These are phyloP conservation scores for Streptanthus diversifolius DNA, from an alignment of 345 rosid genomes.

Conservation along the genomic window DNA sequence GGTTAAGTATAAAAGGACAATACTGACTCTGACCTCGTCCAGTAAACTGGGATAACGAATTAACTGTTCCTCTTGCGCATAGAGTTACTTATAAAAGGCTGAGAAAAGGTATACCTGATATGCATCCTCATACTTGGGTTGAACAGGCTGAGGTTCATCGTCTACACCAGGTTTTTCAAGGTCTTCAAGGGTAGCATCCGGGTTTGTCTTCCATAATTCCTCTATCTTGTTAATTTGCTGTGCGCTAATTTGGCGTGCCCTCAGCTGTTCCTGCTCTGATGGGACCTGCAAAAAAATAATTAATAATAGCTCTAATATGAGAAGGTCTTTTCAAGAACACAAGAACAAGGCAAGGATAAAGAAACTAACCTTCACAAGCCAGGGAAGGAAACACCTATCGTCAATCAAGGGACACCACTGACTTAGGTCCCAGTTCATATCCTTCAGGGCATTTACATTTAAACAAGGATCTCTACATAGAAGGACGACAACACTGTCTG, in stretches of 20 bases:
- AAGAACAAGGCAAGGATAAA: background rate
- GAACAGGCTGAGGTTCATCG: conserved; percentile 98
- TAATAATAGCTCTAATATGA: background rate
- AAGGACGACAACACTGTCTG: conserved; percentile 98
- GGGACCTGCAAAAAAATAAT: conserved; percentile 60
- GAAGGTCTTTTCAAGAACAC: background rate
- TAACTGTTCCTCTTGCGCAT: background rate
- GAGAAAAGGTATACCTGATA: conserved; percentile 63
- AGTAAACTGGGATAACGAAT: background rate
- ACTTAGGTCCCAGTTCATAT: conserved; percentile 99
- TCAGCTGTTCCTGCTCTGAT: conserved; percentile 96
- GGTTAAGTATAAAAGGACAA: background rate
- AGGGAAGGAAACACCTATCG: conserved; percentile 95
- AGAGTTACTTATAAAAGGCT: background rate
- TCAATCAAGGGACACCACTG: conserved; percentile 99
- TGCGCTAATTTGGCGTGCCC: conserved; percentile 98
- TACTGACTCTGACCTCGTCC: conserved; percentile 4
- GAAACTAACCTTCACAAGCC: conserved; percentile 93
- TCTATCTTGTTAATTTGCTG: conserved; percentile 99
- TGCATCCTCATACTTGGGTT: conserved; percentile 94
- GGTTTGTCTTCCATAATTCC: conserved; percentile 98
- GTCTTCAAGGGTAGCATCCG: conserved; percentile 98
- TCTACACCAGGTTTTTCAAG: conserved; percentile 99
- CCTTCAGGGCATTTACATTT: conserved; percentile 96
- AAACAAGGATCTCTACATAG: conserved; percentile 99